A percentile compares a stretch with the other conserved stretches of the same genome.
Evolutionary conservation across 2,329 filamentous ascomycete species (phyloP).

Genomic region (Colletotrichum chlorophyti): DNA sequence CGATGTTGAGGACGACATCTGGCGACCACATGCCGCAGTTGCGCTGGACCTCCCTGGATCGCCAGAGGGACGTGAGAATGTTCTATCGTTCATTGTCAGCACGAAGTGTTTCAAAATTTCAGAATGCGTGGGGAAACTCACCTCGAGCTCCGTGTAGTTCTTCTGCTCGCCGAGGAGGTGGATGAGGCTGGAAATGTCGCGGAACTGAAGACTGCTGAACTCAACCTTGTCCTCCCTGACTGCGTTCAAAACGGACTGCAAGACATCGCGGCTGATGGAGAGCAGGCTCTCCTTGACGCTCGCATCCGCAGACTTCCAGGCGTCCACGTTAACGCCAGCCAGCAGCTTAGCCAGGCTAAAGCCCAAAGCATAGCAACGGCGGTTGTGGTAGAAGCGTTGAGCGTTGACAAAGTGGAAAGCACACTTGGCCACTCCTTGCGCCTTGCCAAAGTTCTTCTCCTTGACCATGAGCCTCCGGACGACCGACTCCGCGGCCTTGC

Average conservation of each 20-base stretch:
- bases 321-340: slow-evolving; percentile 45
- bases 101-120: not conserved
- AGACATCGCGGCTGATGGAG: slow-evolving; percentile 6
- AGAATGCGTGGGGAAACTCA: not conserved
- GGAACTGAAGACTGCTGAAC: slow-evolving; percentile 48
- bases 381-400: slow-evolving; percentile 48
- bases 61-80: slow-evolving; percentile 40
- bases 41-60: slow-evolving; percentile 42
- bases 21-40: slow-evolving; percentile 34
- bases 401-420: slow-evolving; percentile 49
- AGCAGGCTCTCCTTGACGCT: slow-evolving; percentile 37
- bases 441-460: slow-evolving; percentile 45
- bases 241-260: slow-evolving; percentile 43
- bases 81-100: slow-evolving; percentile 21
- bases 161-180: slow-evolving; percentile 54
- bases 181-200: slow-evolving; percentile 52
- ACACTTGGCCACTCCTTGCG: slow-evolving; percentile 49
- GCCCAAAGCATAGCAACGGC: slow-evolving; percentile 47
- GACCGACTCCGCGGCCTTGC: slow-evolving; percentile 36
- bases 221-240: slow-evolving; percentile 50
- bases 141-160: slow-evolving; percentile 53
- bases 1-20: slow-evolving; percentile 37
- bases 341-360: slow-evolving; percentile 53
- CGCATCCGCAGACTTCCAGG: slow-evolving; percentile 33
- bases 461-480: slow-evolving; percentile 40